These are phyloP conservation scores for Plasmodium gallinaceum DNA, from an alignment of 169 alveolate species.

Conservation along the genomic window DNA sequence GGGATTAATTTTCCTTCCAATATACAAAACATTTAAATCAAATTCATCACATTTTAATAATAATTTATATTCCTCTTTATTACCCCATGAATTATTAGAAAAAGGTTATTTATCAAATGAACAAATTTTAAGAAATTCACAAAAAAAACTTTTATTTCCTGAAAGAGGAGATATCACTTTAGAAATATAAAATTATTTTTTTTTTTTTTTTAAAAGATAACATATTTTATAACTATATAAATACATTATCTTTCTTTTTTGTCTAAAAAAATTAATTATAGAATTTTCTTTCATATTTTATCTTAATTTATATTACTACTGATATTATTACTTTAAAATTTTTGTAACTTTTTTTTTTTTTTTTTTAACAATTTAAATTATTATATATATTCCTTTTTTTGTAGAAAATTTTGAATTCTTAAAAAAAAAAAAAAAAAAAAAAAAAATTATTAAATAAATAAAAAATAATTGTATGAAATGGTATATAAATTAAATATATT, in stretches of 20 bases:
- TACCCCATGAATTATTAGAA: slow-evolving; percentile 50
- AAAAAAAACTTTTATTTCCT: slow-evolving; percentile 31
- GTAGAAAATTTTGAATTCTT: not conserved
- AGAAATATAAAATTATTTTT: not conserved
- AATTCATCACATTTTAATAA: slow-evolving; percentile 59
- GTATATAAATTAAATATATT: no score
- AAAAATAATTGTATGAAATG: not conserved
- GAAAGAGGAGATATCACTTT: slow-evolving; percentile 31
- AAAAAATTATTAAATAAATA: not conserved
- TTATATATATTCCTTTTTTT: no score
- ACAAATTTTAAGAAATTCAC: slow-evolving; percentile 32
- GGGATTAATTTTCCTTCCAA: slow-evolving; percentile 59
- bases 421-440: not conserved
- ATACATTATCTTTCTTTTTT: no score
- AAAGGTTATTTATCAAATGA: slow-evolving; percentile 15
- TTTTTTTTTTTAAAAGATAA: no score
- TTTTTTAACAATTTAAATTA: no score
- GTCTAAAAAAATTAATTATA: no score
- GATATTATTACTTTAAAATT: no score
- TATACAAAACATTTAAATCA: slow-evolving; percentile 69
- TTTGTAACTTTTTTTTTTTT: no score
- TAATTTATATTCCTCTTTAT: slow-evolving; percentile 15
- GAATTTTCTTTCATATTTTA: not conserved
- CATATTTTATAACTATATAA: no score
- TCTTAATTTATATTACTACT: no score